Percentiles rank a stretch among this genome's conserved stretches.
Evolutionary conservation across 129 eudicot species (phyloP).

Genomic region (Lonicera japonica): DNA sequence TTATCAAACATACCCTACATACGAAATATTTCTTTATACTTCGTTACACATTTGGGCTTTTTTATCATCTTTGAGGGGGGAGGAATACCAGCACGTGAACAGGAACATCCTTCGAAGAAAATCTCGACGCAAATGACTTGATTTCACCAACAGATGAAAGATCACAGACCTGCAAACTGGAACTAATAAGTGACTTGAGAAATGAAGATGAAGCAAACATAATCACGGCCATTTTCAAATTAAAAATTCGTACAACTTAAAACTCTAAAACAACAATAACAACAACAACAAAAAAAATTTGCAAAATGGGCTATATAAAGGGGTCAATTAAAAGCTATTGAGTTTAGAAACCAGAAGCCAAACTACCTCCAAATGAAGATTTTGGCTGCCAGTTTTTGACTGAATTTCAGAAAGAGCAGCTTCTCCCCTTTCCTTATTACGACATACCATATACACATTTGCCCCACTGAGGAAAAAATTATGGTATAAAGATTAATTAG

Average conservation of each 20-base stretch:
- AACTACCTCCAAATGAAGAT: constrained; percentile 79
- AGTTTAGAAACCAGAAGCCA: background rate
- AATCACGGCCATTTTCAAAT: background rate
- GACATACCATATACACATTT: constrained; percentile 82
- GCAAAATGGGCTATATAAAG: background rate
- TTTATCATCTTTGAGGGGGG: background rate
- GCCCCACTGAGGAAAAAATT: constrained; percentile 58
- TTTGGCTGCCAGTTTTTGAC: constrained; percentile 63
- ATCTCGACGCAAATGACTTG: constrained; percentile 71
- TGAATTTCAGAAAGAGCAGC: constrained; percentile 78
- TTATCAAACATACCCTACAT: no score
- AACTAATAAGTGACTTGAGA: background rate
- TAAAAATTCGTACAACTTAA: background rate
- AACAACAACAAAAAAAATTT: background rate
- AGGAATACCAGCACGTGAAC: constrained; percentile 75
- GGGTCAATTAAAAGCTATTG: background rate
- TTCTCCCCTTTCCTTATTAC: constrained; percentile 93
- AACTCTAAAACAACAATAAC: background rate
- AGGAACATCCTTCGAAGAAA: constrained; percentile 63
- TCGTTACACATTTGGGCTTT: no score
- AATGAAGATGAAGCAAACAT: background rate
- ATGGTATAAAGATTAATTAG: background rate
- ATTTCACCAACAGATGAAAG: constrained; percentile 64
- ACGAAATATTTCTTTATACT: no score
- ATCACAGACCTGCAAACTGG: constrained; percentile 73